phyloP scores from a whole-genome alignment of 2,329 filamentous ascomycete genomes.

The Colletotrichum brevisporum region DNA sequence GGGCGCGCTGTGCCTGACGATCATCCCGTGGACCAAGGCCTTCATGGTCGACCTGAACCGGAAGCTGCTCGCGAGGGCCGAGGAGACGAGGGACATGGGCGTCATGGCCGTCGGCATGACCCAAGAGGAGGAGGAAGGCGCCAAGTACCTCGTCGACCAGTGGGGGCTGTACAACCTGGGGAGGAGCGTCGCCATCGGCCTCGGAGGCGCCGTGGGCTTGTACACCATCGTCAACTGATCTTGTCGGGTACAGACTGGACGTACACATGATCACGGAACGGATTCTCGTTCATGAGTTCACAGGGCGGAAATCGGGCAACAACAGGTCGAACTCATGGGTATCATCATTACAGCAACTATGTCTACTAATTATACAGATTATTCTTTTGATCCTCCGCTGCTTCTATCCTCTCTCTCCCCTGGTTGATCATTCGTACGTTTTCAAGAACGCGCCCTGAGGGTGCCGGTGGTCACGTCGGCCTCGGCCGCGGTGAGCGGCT shows the following conservation, averaged over 20 bases:
- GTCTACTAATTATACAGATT: conserved; percentile 39
- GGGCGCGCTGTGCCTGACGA: conserved; percentile 58
- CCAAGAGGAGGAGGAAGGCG: conserved; percentile 57
- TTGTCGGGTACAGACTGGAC: background rate
- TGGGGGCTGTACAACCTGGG: conserved; percentile 69
- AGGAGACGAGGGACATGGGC: conserved; percentile 53
- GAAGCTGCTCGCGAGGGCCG: conserved; percentile 60
- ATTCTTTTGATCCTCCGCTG: background rate
- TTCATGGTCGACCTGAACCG: conserved; percentile 63
- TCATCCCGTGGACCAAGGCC: conserved; percentile 66
- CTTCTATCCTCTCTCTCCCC: background rate
- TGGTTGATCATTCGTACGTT: too few species aligned
- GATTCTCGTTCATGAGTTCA: too few species aligned
- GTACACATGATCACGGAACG: too few species aligned
- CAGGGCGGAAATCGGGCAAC: too few species aligned
- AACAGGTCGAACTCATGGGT: conserved; percentile 24
- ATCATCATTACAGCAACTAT: conserved; percentile 37
- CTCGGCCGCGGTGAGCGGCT: conserved; percentile 53
- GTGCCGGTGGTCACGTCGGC: conserved; percentile 50
- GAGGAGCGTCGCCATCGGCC: conserved; percentile 50
- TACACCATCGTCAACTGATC: conserved; percentile 44
- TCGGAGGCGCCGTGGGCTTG: conserved; percentile 47
- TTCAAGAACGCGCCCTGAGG: conserved; percentile 20
- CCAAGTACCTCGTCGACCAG: conserved; percentile 66
- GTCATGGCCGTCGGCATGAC: conserved; percentile 55